A percentile compares a stretch with the other conserved stretches of the same genome.
These are phyloP conservation scores for Monilinia fructigena DNA, from an alignment of 2,329 filamentous ascomycete species.

Conservation along the genomic window DNA sequence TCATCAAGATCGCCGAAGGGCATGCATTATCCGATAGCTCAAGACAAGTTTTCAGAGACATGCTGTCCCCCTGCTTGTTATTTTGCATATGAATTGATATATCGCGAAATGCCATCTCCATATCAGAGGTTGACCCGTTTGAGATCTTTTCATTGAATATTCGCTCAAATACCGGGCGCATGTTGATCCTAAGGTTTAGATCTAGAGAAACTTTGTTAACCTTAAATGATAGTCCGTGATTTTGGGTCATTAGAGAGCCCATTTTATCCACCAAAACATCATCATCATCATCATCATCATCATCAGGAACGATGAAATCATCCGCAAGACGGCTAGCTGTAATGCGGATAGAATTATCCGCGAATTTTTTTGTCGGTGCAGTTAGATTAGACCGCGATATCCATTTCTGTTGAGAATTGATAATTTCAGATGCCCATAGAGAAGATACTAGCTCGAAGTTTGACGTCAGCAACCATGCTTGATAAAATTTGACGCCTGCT, in stretches of 20 bases:
- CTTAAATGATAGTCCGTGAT: neutral
- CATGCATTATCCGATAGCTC: constrained; percentile 30
- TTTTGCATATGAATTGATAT: constrained; percentile 19
- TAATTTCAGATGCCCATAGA: constrained; percentile 35
- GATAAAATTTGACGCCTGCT: constrained; percentile 47
- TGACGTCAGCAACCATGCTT: constrained; percentile 46
- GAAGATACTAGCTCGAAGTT: constrained; percentile 48
- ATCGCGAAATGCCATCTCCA: constrained; percentile 14
- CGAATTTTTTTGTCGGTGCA: constrained; percentile 25
- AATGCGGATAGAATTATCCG: constrained; percentile 18
- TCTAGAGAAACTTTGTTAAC: neutral
- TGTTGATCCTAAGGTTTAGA: constrained; percentile 20
- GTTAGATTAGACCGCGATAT: constrained; percentile 15
- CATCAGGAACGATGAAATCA: constrained; percentile 37
- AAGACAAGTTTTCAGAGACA: constrained; percentile 24
- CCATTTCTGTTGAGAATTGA: constrained; percentile 1
- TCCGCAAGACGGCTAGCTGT: constrained; percentile 26
- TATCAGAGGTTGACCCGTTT: constrained; percentile 4
- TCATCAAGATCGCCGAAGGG: constrained; percentile 35
- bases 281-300: constrained; percentile 8
- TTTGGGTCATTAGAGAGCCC: neutral
- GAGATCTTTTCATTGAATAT: constrained; percentile 8
- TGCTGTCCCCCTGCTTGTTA: constrained; percentile 23
- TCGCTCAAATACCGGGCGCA: constrained; percentile 14
- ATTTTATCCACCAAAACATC: neutral